Evolutionary conservation across 2,329 filamentous ascomycete species (phyloP), one percentile per base, ranked within the genome.

Genomic region (Fusarium anguioides): DNA sequence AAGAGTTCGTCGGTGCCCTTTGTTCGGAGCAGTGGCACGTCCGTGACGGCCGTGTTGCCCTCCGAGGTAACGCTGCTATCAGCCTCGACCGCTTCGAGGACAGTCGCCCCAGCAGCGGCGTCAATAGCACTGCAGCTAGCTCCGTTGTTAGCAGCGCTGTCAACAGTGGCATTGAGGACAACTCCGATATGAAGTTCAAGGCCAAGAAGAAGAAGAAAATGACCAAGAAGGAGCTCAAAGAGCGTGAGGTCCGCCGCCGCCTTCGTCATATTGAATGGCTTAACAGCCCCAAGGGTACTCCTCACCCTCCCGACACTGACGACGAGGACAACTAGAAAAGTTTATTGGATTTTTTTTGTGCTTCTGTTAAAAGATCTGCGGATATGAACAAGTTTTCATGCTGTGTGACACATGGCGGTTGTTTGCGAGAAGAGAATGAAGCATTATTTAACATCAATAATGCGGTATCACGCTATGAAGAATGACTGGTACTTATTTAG

Each of bases 21-120:
- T 96, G 96, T 81, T 92, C 92, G 6, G 96, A 99, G 83, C 94
- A 98, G 81, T 97, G 96, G 92, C 92, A 96, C 80, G 93, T 99
- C 69, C 90, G 88, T 54, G 93, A 95, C 73, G 96, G 96, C 3
- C 90, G 91, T 47, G 90, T 99, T 63, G 91, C 93, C 4, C 90
- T 94, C 81, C 93, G 93, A 77, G 93, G 93, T 72, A 88, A 89
- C 76, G 82, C 90, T 3, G 89, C 92, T 58, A 84, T 96, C 67
- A 84, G 87, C 52, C 82, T 91, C 39, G 92, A 95, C 78, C 91
- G 94, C 65, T 97, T 98, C 79, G 94, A 97, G 80, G 95, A 97
- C 77, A 86, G 84, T 64, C 85, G 89, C 11, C 87, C 91, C 20
- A 90, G 87, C 52, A 84, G 83, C 67, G 82, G 79, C 18, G 80